Percentiles rank a stretch among this genome's conserved stretches.
Conservation (phyloP, 116 monocot genomes). For the Papilionanthe hybrid region DNA sequence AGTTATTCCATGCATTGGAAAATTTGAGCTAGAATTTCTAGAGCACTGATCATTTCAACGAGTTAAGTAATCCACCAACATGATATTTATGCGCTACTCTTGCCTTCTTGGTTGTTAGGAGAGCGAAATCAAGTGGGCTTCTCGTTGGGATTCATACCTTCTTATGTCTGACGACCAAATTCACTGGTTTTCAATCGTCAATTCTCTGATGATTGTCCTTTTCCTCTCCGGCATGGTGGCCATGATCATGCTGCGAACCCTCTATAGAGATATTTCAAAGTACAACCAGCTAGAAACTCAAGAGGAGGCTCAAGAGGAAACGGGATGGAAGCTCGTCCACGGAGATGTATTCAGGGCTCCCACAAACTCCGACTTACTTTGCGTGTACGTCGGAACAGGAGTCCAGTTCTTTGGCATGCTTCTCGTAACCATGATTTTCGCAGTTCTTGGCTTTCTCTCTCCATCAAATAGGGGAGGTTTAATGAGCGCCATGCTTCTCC, state of each 20-base stretch:
- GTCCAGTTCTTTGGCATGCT: conserved; percentile 89
- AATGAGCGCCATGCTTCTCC: conserved; percentile 93
- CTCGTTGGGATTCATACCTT: conserved; percentile 98
- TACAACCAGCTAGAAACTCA: conserved; percentile 98
- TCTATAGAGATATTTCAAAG: conserved; percentile 91
- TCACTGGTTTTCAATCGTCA: conserved; percentile 98
- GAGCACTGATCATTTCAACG: background rate
- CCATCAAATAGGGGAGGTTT: conserved; percentile 93
- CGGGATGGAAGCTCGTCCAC: conserved; percentile 93
- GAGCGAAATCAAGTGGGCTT: conserved; percentile 92
- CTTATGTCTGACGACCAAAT: conserved; percentile 97
- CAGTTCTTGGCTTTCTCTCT: conserved; percentile 85
- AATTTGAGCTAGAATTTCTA: background rate
- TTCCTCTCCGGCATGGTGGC: conserved; percentile 99
- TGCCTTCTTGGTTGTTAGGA: conserved; percentile 33
- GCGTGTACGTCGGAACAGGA: conserved; percentile 85
- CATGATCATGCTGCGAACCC: conserved; percentile 98
- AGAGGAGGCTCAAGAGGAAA: conserved; percentile 99
- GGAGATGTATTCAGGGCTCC: conserved; percentile 95
- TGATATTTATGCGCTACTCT: background rate
- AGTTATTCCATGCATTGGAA: conserved; percentile 4
- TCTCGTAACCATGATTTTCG: conserved; percentile 77
- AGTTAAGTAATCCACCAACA: background rate
- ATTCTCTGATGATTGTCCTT: conserved; percentile 92
- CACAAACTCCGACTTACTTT: conserved; percentile 64